These are phyloP conservation scores for Ramularia collo-cygni DNA, from an alignment of 2,329 filamentous ascomycete species.

Conservation along the genomic window DNA sequence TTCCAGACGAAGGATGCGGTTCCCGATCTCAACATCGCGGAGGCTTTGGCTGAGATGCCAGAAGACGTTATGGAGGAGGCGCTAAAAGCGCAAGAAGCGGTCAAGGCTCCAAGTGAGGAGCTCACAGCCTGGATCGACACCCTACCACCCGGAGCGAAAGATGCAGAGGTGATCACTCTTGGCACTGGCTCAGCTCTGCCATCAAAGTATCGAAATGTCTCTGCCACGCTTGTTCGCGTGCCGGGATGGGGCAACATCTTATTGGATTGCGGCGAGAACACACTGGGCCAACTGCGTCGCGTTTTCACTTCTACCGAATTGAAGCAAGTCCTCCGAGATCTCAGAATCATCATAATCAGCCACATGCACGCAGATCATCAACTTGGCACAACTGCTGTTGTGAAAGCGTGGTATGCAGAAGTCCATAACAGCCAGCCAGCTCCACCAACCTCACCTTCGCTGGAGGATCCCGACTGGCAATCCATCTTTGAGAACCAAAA, in stretches of 20 bases:
- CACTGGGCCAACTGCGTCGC: slow-evolving; percentile 76
- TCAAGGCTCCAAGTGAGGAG: slow-evolving; percentile 33
- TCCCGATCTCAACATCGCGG: slow-evolving; percentile 44
- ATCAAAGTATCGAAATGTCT: slow-evolving; percentile 93
- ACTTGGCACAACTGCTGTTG: slow-evolving; percentile 72
- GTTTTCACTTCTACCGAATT: slow-evolving; percentile 61
- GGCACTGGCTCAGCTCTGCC: slow-evolving; percentile 88
- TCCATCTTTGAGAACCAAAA: slow-evolving; percentile 12
- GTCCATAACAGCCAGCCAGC: slow-evolving; percentile 39
- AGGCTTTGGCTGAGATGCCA: slow-evolving; percentile 38
- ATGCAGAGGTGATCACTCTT: slow-evolving; percentile 77
- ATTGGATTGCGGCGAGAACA: slow-evolving; percentile 88
- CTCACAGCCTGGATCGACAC: slow-evolving; percentile 54
- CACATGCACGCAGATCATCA: slow-evolving; percentile 97
- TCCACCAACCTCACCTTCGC: slow-evolving; percentile 3
- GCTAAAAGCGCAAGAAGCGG: slow-evolving; percentile 33
- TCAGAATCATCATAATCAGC: slow-evolving; percentile 84
- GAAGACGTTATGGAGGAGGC: slow-evolving; percentile 50
- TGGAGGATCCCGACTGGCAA: slow-evolving; percentile 24
- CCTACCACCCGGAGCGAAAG: slow-evolving; percentile 55
- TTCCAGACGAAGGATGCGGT: slow-evolving; percentile 44
- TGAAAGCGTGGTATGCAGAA: slow-evolving; percentile 69
- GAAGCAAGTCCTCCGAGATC: slow-evolving; percentile 63
- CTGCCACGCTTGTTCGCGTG: slow-evolving; percentile 74
- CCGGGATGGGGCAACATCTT: slow-evolving; percentile 83